These are phyloP conservation scores for Aspergillus uvarum DNA, from an alignment of 2,329 filamentous ascomycete species.

Conservation along the genomic window DNA sequence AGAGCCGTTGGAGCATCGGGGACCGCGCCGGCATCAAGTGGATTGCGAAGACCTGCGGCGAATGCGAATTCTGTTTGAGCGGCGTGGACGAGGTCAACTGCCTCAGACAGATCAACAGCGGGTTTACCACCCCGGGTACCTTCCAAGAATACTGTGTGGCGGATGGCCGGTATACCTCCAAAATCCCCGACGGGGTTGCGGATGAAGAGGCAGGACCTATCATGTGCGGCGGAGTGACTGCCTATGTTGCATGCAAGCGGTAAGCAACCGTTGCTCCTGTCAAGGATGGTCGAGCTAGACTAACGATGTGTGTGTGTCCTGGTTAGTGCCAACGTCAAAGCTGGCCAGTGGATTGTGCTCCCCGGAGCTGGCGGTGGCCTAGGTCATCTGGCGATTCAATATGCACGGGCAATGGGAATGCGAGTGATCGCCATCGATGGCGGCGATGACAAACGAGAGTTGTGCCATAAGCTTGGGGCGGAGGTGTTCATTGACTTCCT, in stretches of 20 bases:
- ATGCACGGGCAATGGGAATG: conserved; percentile 86
- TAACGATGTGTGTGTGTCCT: neutral
- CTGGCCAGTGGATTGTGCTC: conserved; percentile 30
- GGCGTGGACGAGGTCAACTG: conserved; percentile 21
- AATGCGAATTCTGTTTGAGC: conserved; percentile 21
- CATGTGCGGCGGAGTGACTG: conserved; percentile 25
- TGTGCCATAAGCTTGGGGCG: conserved; percentile 67
- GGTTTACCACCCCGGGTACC: conserved; percentile 19
- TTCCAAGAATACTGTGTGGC: conserved; percentile 24
- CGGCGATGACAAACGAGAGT: conserved; percentile 74
- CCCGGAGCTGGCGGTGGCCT: conserved; percentile 56
- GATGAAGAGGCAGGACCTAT: conserved; percentile 22
- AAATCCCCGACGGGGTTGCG: conserved; percentile 20
- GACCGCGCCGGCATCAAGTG: conserved; percentile 25
- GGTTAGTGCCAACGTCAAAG: conserved; percentile 33
- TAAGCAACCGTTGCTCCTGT: neutral
- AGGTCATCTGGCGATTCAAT: conserved; percentile 77
- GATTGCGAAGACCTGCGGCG: conserved; percentile 20
- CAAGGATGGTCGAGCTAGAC: neutral
- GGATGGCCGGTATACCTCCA: conserved; percentile 17
- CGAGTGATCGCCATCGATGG: conserved; percentile 77
- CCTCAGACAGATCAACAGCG: conserved; percentile 15
- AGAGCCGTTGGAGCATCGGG: conserved; percentile 22
- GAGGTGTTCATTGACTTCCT: conserved; percentile 75
- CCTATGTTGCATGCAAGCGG: conserved; percentile 22